Percentiles rank a stretch among this genome's conserved stretches.
phyloP scores from a whole-genome alignment of 2,329 filamentous ascomycete species.

The Meredithiella fracta region DNA sequence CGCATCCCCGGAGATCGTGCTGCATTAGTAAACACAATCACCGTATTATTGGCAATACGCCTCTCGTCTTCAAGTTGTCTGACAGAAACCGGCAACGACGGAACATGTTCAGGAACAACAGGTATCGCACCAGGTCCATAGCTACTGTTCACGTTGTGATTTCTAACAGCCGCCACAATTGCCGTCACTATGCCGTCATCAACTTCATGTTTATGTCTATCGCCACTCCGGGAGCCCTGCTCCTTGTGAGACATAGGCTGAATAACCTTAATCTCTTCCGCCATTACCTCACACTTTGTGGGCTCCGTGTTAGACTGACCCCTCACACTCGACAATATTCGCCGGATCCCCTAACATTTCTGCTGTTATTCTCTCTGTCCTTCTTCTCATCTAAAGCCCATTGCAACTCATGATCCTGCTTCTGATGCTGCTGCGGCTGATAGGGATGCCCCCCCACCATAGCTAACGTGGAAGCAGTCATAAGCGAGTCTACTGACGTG shows the following conservation, averaged over 20 bases:
- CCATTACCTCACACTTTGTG: neutral
- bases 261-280: neutral
- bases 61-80: neutral
- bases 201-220: neutral
- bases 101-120: neutral
- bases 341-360: slow-evolving; percentile 9
- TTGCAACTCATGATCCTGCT: too few species aligned
- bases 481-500: slow-evolving; percentile 4
- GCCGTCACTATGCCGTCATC: neutral
- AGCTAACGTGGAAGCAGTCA: slow-evolving; percentile 4
- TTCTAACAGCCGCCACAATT: neutral
- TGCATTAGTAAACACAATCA: slow-evolving; percentile 1
- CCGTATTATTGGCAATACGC: neutral
- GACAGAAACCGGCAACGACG: neutral
- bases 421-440: too few species aligned
- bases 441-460: neutral
- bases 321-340: slow-evolving; percentile 10
- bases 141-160: neutral
- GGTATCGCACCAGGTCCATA: neutral
- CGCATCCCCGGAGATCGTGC: neutral
- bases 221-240: neutral
- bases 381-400: neutral
- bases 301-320: neutral
- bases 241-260: neutral
- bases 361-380: neutral